Evolutionary conservation across 2,329 filamentous ascomycete species (phyloP).

Genomic region (Atkinsonella hypoxylon): DNA sequence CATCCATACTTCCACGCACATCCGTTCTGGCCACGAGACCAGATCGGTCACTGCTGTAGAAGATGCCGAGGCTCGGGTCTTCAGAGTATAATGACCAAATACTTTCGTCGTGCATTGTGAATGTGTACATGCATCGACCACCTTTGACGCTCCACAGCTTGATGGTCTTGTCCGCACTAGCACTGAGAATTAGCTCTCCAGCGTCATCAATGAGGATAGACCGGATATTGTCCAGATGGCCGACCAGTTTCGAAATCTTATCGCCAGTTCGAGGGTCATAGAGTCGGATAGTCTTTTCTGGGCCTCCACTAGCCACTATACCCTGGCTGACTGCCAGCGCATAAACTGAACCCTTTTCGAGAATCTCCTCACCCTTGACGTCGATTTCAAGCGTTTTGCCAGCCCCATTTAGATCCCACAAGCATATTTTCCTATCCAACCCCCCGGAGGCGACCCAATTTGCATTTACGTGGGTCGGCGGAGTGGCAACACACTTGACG

Average conservation of each 20-base stretch:
- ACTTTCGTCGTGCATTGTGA: slow-evolving; percentile 98
- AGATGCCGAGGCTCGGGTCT: slow-evolving; percentile 71
- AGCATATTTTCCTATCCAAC: slow-evolving; percentile 77
- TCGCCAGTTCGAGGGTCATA: slow-evolving; percentile 88
- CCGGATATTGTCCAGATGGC: slow-evolving; percentile 88
- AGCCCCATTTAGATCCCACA: slow-evolving; percentile 86
- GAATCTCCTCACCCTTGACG: slow-evolving; percentile 67
- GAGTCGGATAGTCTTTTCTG: slow-evolving; percentile 82
- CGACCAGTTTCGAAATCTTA: slow-evolving; percentile 89
- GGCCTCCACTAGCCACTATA: slow-evolving; percentile 82
- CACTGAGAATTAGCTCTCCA: slow-evolving; percentile 85
- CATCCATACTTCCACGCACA: slow-evolving; percentile 53
- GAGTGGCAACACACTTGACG: slow-evolving; percentile 83
- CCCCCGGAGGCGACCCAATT: slow-evolving; percentile 92
- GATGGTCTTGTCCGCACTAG: slow-evolving; percentile 90
- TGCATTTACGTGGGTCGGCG: slow-evolving; percentile 44
- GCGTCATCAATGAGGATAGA: slow-evolving; percentile 82
- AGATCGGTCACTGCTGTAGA: slow-evolving; percentile 89
- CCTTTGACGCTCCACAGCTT: slow-evolving; percentile 97
- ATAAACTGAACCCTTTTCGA: slow-evolving; percentile 91
- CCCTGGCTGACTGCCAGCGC: slow-evolving; percentile 69
- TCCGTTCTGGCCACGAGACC: slow-evolving; percentile 96
- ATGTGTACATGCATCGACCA: slow-evolving; percentile 90
- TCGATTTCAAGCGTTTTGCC: slow-evolving; percentile 83
- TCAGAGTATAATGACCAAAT: slow-evolving; percentile 94